Evolutionary conservation across 176 grass and related monocot genomes (phyloP), one percentile per base, ranked within the genome.

Genomic region (Oryza glaberrima): DNA sequence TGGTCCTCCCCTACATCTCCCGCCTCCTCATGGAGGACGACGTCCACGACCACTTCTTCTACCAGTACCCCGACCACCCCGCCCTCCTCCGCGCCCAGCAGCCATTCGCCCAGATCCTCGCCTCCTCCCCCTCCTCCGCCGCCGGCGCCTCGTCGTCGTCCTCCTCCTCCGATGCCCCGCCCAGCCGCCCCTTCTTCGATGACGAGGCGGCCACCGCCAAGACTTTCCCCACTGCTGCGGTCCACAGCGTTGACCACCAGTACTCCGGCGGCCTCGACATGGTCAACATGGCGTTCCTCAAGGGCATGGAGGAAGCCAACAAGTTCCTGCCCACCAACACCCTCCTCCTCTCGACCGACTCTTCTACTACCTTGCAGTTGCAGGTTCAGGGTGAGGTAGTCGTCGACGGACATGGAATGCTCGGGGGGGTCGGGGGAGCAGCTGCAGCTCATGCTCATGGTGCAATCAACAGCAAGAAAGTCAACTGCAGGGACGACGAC

Each of bases 221-320:
- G 30, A 8, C 17, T 47, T 82, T 35, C 15, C 78, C 43, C 10
- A 6, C 9, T 9, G 15, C 14, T 38, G 11, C 10, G 2, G 46
- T 48, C 11, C 30, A 32, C 30, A 32, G 30, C 30, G 30, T 32
- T 32, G 30, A 32, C 30, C 30, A 32, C 30, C 30, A 32, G 30
- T 32, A 32, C 30, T 32, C 30, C 30, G 30, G 30, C 30, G 30
- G 30, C 51, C 35, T 26, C 22, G 81, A 65, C 77, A 60, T 78
- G 69, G 32, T 77, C 88, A 90, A 34, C 76, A 49, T 56, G 26
- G 79, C 86, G 3, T 87, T 90, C 81, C 51, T 65, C 72, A 92
- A 79, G 80, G 92, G 92, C 40, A 69, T 82, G 76, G 72, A 94
- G 72, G 92, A 94, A 67, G 90, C 92, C 9, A 74, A 63, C 34